Base-by-base conservation (phyloP, 169 alveolate species). In the Perkinsus marinus region DNA sequence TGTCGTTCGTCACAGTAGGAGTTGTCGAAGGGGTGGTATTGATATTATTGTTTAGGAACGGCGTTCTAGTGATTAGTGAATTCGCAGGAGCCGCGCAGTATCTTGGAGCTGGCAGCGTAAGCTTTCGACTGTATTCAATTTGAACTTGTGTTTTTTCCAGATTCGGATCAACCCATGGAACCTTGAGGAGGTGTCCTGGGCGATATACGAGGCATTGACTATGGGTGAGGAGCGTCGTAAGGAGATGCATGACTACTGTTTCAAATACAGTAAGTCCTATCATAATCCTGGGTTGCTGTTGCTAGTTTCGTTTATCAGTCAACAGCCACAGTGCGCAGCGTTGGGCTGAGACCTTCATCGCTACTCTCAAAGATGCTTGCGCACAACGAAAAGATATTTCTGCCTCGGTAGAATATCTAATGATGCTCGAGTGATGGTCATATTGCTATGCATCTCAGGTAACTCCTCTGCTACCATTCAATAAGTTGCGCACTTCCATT, bases 71-170 rank as follows among this genome's bases (percentile, higher is more conserved):
- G 22, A 43, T 93, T n/a, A 92, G 94, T 22, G 95, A 93, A 91
- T 93, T 93, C 34, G 94, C 95, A 19, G 95, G 95, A 46, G 95
- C 95, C 0, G 93, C 93, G 46, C 94, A 93, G 89, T 89, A 69
- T 34, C 91, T 93, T 39, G 94, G 94, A 0, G 36, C 68, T 38
- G 57, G 68, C 37, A 30, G 43, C 68, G 37, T 22, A 39, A 89
- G 57, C 16, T 7, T 6, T 39, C 22, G 5, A 39, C 91, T 3
- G 91, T 41, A 38, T 47, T n/a, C 39, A 93, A 91, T 0, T 93
- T 93, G 26, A 39, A 91, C 39, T 43, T 17, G 68, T 43, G 79
- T 57, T 57, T 13, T 19, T 57, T 16, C 22, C 22, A 57, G 79
- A 90, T 93, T 30, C 93, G 93, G 16, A 93, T 93, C 30, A 93